Evolutionary conservation across 2,329 filamentous ascomycete species (phyloP).

Genomic region (Drechslerella coelobrocha): DNA sequence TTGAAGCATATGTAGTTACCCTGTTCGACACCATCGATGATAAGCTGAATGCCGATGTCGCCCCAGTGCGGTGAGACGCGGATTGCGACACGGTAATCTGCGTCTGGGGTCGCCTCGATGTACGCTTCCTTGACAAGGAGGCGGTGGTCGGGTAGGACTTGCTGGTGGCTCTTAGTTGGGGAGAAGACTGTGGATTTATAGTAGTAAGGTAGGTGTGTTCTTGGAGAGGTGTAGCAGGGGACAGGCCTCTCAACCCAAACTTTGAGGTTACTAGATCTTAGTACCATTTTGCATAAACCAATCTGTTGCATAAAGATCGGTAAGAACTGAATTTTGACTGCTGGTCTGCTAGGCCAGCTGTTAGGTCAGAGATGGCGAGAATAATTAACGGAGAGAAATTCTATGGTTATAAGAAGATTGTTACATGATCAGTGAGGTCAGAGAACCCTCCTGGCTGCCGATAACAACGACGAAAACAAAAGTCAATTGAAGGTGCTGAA

Average conservation of each 20-base stretch:
- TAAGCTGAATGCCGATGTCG: conserved; percentile 13
- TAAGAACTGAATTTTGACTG: background rate
- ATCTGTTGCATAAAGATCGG: background rate
- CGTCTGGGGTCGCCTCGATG: conserved; percentile 11
- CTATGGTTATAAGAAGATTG: too few species aligned
- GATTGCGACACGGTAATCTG: conserved; percentile 13
- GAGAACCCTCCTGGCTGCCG: too few species aligned
- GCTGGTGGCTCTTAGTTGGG: conserved; percentile 1
- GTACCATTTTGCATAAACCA: conserved; percentile 1
- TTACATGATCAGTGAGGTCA: too few species aligned
- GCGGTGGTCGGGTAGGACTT: conserved; percentile 1
- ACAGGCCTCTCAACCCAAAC: conserved; percentile 25
- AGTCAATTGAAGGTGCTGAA: background rate
- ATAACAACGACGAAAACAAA: background rate
- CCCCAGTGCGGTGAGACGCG: conserved; percentile 5
- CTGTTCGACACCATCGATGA: conserved; percentile 44
- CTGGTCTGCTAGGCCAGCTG: background rate
- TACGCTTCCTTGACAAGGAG: conserved; percentile 23
- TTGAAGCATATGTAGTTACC: conserved; percentile 15
- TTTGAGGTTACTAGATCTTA: conserved; percentile 26
- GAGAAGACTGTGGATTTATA: conserved; percentile 6
- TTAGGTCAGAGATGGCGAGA: too few species aligned
- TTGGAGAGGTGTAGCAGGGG: background rate
- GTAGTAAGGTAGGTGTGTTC: conserved; percentile 15
- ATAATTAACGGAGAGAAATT: too few species aligned